Evolutionary conservation across 2,329 filamentous ascomycete genomes (phyloP).

Genomic region (Monosporascus sp.): DNA sequence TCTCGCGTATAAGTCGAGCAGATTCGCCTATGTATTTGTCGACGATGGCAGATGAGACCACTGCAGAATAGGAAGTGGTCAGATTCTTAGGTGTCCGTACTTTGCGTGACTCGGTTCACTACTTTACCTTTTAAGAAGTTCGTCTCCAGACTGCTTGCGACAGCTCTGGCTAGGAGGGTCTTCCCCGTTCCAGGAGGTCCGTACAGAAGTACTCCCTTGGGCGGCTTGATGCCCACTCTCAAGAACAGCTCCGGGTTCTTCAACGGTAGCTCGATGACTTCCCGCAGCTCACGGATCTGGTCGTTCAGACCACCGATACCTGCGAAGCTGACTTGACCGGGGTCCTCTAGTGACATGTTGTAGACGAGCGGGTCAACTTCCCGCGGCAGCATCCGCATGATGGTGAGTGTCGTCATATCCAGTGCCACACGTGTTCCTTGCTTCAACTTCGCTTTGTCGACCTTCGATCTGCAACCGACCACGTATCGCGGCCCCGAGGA

Average conservation of each 20-base stretch:
- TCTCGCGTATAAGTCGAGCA: conserved; percentile 91
- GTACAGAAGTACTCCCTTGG: conserved; percentile 94
- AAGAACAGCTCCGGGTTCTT: conserved; percentile 99
- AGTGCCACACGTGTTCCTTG: conserved; percentile 96
- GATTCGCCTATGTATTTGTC: conserved; percentile 99
- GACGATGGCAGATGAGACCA: conserved; percentile 97
- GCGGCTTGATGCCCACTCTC: conserved; percentile 96
- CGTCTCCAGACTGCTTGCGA: conserved; percentile 93
- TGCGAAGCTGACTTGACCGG: conserved; percentile 93
- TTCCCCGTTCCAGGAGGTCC: conserved; percentile 96
- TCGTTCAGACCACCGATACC: conserved; percentile 98
- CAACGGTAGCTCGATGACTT: conserved; percentile 94
- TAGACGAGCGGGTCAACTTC: conserved; percentile 98
- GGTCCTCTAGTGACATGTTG: conserved; percentile 99
- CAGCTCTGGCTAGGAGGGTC: conserved; percentile 87
- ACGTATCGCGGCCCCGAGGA: conserved; percentile 97
- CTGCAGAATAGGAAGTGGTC: conserved; percentile 38
- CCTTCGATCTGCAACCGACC: conserved; percentile 95
- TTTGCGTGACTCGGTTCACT: background rate
- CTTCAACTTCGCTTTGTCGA: conserved; percentile 95
- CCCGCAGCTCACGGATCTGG: conserved; percentile 92
- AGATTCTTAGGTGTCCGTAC: background rate
- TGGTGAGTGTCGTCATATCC: conserved; percentile 98
- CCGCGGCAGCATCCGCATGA: conserved; percentile 98
- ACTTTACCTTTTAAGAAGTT: conserved; percentile 90